Evolutionary conservation across 1,139 yeast genomes (phyloP).

Genomic region (Saccharomyces hybrid): DNA sequence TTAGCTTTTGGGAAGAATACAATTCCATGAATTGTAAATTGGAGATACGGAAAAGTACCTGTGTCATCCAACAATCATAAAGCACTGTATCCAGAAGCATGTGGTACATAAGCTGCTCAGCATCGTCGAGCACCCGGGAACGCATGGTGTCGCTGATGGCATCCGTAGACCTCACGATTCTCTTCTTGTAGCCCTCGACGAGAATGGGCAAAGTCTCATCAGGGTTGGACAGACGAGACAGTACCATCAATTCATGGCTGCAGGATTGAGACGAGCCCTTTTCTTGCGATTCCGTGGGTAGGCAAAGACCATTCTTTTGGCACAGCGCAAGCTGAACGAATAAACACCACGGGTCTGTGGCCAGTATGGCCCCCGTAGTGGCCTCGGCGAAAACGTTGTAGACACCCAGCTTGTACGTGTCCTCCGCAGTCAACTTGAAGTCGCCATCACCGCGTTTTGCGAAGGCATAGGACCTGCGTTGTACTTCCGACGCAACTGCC

Average conservation of each 20-base stretch:
- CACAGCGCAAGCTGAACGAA: slow-evolving; percentile 15
- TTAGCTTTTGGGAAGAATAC: slow-evolving; percentile 3
- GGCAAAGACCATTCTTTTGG: slow-evolving; percentile 10
- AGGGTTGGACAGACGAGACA: slow-evolving; percentile 10
- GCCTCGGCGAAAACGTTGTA: slow-evolving; percentile 8
- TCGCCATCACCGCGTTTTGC: not conserved
- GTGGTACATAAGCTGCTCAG: slow-evolving; percentile 7
- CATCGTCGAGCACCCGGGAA: slow-evolving; percentile 6
- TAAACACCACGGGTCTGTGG: slow-evolving; percentile 16
- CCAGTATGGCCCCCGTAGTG: slow-evolving; percentile 6
- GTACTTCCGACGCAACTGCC: not conserved
- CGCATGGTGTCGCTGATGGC: slow-evolving; percentile 9
- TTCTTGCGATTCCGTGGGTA: slow-evolving; percentile 4
- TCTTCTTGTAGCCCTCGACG: slow-evolving; percentile 9
- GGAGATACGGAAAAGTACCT: slow-evolving; percentile 6
- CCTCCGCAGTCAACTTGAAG: slow-evolving; percentile 2
- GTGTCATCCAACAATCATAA: slow-evolving; percentile 12
- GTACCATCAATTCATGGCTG: slow-evolving; percentile 3
- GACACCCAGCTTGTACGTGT: slow-evolving; percentile 12
- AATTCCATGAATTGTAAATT: slow-evolving; percentile 5
- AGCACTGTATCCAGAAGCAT: slow-evolving; percentile 11
- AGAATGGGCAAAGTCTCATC: slow-evolving; percentile 10
- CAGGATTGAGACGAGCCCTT: not conserved
- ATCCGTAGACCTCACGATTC: slow-evolving; percentile 11
- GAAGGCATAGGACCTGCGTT: not conserved